phyloP scores from a whole-genome alignment of 164 flowering plant species.

The Chloranthus sessilifolius region DNA sequence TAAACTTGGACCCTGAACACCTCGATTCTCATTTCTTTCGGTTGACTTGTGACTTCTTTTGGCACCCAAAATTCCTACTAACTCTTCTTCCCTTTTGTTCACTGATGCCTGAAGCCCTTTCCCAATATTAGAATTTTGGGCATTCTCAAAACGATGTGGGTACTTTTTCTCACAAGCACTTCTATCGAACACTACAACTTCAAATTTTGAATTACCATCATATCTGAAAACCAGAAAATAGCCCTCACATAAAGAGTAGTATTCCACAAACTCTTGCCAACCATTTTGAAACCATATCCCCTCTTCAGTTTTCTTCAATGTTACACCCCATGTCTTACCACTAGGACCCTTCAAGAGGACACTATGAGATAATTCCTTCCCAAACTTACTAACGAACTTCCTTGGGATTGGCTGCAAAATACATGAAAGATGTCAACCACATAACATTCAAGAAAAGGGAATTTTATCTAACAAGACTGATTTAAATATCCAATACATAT shows the following conservation, averaged over 20 bases:
- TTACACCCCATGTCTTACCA: conserved; percentile 22
- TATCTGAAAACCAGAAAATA: conserved; percentile 31
- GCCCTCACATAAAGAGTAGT: conserved; percentile 19
- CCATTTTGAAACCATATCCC: conserved; percentile 26
- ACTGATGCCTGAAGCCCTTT: not conserved
- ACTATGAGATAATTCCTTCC: conserved; percentile 13
- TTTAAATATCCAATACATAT: too few species aligned
- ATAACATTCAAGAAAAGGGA: too few species aligned
- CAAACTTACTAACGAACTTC: conserved; percentile 20
- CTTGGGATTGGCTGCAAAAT: conserved; percentile 29
- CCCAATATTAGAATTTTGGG: too few species aligned
- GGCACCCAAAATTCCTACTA: not conserved
- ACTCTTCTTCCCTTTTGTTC: not conserved
- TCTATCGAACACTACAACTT: conserved; percentile 21
- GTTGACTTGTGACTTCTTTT: not conserved
- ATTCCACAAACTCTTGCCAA: conserved; percentile 25
- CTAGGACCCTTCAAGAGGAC: conserved; percentile 15
- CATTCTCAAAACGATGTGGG: too few species aligned
- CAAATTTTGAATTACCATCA: conserved; percentile 23
- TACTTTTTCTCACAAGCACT: conserved; percentile 22
- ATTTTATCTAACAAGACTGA: too few species aligned
- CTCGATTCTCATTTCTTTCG: too few species aligned
- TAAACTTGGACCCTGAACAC: too few species aligned
- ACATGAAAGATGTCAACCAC: too few species aligned
- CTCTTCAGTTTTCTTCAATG: conserved; percentile 9